Conservation (phyloP, 78 protist genomes). For the Dictyostelium citrinum region DNA sequence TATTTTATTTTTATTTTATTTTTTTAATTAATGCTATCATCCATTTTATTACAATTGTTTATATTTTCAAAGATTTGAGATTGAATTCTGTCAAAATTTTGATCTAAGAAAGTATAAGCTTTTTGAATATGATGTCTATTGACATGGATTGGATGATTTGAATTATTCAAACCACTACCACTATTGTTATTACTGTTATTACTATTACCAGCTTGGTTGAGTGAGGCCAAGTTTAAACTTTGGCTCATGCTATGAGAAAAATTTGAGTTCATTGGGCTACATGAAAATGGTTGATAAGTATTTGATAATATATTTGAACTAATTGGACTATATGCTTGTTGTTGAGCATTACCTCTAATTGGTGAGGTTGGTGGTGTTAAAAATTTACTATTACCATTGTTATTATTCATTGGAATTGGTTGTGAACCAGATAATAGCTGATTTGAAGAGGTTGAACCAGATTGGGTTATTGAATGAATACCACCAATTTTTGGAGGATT, state of each 20-base stretch:
- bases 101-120: not conserved
- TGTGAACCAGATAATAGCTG: not conserved
- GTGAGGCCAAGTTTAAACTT: not conserved
- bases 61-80: constrained; percentile 8
- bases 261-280: not conserved
- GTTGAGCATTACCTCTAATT: not conserved
- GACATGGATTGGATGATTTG: not conserved
- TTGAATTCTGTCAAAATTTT: not conserved
- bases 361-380: not conserved
- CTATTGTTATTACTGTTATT: not conserved
- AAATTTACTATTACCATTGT: not conserved
- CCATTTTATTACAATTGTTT: not conserved
- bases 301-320: too few relatives aligned
- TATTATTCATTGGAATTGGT: not conserved
- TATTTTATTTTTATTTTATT: not conserved
- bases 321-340: not conserved
- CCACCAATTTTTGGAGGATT: not conserved
- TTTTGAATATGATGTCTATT: not conserved
- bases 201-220: not conserved
- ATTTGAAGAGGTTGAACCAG: not conserved
- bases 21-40: not conserved
- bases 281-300: not conserved
- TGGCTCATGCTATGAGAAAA: not conserved
- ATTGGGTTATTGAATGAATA: not conserved
- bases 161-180: not conserved